Percentiles rank a stretch among this genome's conserved stretches.
Evolutionary conservation across 2,329 filamentous ascomycete genomes (phyloP).

Genomic region (Epichloe baconii): DNA sequence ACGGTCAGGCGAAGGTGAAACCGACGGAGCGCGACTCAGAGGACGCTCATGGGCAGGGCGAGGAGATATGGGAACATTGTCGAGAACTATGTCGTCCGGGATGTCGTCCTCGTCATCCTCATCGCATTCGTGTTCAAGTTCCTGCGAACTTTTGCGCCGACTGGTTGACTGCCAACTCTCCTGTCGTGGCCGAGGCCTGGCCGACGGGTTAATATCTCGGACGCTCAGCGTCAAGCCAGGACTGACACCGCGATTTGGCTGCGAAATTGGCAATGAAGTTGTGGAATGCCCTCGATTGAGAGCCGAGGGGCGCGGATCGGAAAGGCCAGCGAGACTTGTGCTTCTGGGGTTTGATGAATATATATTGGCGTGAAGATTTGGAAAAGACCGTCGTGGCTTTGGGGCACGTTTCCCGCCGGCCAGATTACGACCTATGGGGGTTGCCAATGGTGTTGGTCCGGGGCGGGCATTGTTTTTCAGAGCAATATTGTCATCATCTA

Average conservation of each 20-base stretch:
- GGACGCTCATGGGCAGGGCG: conserved; percentile 43
- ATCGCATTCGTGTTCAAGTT: conserved; percentile 65
- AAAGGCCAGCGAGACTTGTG: conserved; percentile 29
- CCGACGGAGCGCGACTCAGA: conserved; percentile 38
- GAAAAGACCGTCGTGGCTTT: conserved; percentile 26
- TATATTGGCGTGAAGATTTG: conserved; percentile 32
- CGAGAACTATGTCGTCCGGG: conserved; percentile 64
- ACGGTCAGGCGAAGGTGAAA: conserved; percentile 40
- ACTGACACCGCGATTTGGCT: conserved; percentile 38
- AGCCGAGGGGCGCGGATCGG: conserved; percentile 21
- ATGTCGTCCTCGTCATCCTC: conserved; percentile 67
- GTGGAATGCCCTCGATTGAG: conserved; percentile 18
- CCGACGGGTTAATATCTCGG: conserved; percentile 25
- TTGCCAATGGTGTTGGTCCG: conserved; percentile 12
- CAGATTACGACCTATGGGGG: conserved; percentile 15
- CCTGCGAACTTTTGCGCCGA: conserved; percentile 52
- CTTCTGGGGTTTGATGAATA: conserved; percentile 37
- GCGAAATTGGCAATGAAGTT: conserved; percentile 24
- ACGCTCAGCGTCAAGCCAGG: conserved; percentile 33
- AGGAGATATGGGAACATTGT: conserved; percentile 76
- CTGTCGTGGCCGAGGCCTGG: conserved; percentile 29
- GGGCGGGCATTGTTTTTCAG: conserved; percentile 33
- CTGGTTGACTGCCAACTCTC: conserved; percentile 60
- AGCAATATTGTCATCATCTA: conserved; percentile 49
- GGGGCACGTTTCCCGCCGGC: conserved; percentile 19